These are phyloP conservation scores for Pelargonium australe DNA, from an alignment of 441 rosid species.

Conservation along the genomic window DNA sequence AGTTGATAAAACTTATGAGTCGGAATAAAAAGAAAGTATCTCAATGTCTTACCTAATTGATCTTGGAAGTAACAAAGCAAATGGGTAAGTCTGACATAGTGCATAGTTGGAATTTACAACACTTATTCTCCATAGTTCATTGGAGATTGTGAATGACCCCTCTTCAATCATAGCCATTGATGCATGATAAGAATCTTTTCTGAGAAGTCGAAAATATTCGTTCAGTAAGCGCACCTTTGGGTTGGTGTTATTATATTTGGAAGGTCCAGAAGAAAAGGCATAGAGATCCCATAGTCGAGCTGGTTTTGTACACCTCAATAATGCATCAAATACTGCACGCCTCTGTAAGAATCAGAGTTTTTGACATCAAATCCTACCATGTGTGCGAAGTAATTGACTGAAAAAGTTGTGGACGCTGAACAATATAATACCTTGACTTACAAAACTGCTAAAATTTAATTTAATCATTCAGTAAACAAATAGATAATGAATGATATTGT, in stretches of 20 bases:
- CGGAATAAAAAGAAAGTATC: conserved; percentile 17
- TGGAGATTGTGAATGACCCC: conserved; percentile 59
- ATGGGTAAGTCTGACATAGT: conserved; percentile 81
- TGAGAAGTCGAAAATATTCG: conserved; percentile 92
- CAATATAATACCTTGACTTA: neutral
- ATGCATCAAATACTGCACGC: conserved; percentile 58
- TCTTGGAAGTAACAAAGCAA: conserved; percentile 86
- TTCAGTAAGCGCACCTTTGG: conserved; percentile 85
- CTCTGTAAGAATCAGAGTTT: conserved; percentile 44
- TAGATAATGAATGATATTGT: neutral
- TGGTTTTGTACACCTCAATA: conserved; percentile 56
- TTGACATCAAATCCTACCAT: conserved; percentile 16
- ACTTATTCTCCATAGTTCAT: conserved; percentile 88
- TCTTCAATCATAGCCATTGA: conserved; percentile 66
- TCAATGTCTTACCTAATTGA: conserved; percentile 53
- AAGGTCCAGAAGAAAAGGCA: conserved; percentile 74
- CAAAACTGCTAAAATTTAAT: neutral
- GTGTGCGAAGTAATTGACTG: conserved; percentile 1
- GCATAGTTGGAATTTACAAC: conserved; percentile 55
- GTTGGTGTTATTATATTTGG: conserved; percentile 52
- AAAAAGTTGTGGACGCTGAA: neutral
- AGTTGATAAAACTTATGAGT: neutral
- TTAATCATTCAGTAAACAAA: neutral
- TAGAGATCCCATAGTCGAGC: conserved; percentile 77
- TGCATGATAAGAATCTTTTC: conserved; percentile 46